Evolutionary conservation across 2,329 filamentous ascomycete species (phyloP), one percentile per base, ranked within the genome.

Genomic region (Trichoderma gracile): DNA sequence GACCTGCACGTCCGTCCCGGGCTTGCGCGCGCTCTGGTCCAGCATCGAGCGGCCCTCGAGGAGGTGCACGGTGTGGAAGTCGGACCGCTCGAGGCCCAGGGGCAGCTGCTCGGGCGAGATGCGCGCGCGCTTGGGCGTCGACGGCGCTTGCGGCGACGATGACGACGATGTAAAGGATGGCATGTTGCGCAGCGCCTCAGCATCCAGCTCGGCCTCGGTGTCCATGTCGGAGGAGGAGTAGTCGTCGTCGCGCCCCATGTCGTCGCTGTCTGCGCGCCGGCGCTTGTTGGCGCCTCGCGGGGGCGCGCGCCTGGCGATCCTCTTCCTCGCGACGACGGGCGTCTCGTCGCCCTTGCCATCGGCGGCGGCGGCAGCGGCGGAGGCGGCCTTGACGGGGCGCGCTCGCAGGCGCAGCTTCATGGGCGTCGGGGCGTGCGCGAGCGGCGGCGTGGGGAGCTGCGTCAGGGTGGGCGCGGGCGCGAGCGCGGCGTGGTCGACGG

Each of bases 101-200:
- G 86, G 86, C 0, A 89, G 73, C n/a, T 80, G 78, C 69, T 84
- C 84, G 1, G 86, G 86, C 33, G 85, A 85, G 63, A 88, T 82
- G 68, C 85, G 84, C 65, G 82, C 78, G 61, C 86, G 82, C 74
- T 87, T 87, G 0, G 86, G 86, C 9, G 86, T 89, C 50, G 80
- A 78, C 3, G 81, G 83, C 46, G 74, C 72, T 17, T 69, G 66
- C 5, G 73, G 46, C 7, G 49, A 54, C 14, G 58, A 25, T 25
- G 25, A 61, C 3, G 58, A 54, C 3, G 49, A 46, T 14, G 58
- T 25, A 10, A 42, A 46, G 25, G 19, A 47, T 7, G 46, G 40
- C 25, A 54, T 46, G 2, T 54, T 38, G 33, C 33, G 58, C 10
- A 45, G 33, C 50, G 68, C 65, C 27, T 56, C 67, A 33, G 58